phyloP scores from a whole-genome alignment of 352 stramenopile species.

The Phytophthora pinifolia region DNA sequence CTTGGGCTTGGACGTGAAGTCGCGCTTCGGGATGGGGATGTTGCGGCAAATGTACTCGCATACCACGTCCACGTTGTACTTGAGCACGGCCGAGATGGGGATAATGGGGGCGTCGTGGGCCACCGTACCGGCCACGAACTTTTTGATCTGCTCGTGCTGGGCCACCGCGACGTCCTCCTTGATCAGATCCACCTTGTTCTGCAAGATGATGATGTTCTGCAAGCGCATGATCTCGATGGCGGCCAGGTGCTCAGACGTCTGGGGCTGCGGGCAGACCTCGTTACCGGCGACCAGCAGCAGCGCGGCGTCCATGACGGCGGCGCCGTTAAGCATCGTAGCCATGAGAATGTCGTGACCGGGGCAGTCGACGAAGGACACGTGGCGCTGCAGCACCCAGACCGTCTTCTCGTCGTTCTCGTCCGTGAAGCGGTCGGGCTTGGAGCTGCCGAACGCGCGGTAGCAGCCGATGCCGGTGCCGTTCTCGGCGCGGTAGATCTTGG shows the following conservation, averaged over 20 bases:
- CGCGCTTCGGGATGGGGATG: constrained; percentile 97
- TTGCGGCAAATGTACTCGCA: constrained; percentile 99
- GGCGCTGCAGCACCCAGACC: constrained; percentile 92
- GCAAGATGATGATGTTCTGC: constrained; percentile 99
- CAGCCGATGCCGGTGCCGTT: constrained; percentile 79
- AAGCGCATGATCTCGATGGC: constrained; percentile 99
- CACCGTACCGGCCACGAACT: constrained; percentile 88
- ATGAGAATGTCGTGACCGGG: constrained; percentile 99
- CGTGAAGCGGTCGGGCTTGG: constrained; percentile 85
- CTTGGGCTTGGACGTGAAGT: constrained; percentile 98
- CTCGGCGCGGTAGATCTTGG: constrained; percentile 98
- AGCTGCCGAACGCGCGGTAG: constrained; percentile 90
- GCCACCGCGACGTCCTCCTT: constrained; percentile 97
- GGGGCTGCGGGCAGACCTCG: constrained; percentile 98
- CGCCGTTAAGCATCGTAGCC: constrained; percentile 99
- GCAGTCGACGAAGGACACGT: constrained; percentile 99
- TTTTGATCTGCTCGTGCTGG: constrained; percentile 97
- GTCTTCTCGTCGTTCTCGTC: constrained; percentile 89
- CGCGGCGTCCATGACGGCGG: constrained; percentile 99
- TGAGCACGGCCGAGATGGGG: constrained; percentile 98
- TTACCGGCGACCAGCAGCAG: constrained; percentile 98
- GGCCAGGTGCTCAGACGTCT: constrained; percentile 99
- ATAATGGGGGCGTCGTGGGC: constrained; percentile 99
- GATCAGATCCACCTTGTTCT: constrained; percentile 99
- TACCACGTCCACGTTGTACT: constrained; percentile 99